Evolutionary conservation across 208 protist genomes (phyloP).

Genomic region (Trypanosoma brucei): DNA sequence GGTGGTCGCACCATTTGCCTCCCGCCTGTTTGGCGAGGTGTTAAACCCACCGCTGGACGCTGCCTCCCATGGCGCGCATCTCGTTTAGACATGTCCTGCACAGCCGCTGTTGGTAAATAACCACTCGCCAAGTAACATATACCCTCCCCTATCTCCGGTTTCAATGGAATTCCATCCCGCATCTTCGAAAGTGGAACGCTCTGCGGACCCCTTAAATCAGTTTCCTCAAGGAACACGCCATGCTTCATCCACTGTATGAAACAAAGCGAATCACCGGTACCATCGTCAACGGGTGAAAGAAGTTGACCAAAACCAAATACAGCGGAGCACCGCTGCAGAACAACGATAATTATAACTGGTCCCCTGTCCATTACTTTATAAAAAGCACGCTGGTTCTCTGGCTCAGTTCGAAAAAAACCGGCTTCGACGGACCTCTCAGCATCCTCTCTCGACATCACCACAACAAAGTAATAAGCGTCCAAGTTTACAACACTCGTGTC

Average conservation of each 20-base stretch:
- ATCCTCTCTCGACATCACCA: conserved; percentile 40
- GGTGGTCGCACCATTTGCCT: too few species aligned
- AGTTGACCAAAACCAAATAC: conserved; percentile 61
- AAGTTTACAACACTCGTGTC: conserved; percentile 9
- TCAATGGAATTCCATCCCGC: conserved; percentile 51
- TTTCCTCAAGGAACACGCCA: conserved; percentile 39
- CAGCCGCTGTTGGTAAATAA: neutral
- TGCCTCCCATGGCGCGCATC: neutral
- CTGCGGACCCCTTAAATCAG: conserved; percentile 21
- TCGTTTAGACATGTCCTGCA: neutral
- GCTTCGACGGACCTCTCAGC: conserved; percentile 40
- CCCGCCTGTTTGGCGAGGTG: too few species aligned
- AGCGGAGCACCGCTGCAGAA: conserved; percentile 31
- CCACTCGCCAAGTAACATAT: conserved; percentile 45
- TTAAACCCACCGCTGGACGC: too few species aligned
- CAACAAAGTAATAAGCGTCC: conserved; percentile 32
- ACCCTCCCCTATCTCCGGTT: conserved; percentile 46
- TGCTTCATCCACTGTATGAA: conserved; percentile 62
- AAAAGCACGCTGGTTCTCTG: conserved; percentile 32
- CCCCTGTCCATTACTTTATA: conserved; percentile 34
- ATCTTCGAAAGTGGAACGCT: conserved; percentile 42
- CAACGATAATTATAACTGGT: conserved; percentile 38
- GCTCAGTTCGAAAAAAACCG: conserved; percentile 39
- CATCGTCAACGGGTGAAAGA: conserved; percentile 20
- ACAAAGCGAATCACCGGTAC: conserved; percentile 16